Base-by-base conservation (phyloP, 164 flowering plant genomes). In the Aristolochia californica region DNA sequence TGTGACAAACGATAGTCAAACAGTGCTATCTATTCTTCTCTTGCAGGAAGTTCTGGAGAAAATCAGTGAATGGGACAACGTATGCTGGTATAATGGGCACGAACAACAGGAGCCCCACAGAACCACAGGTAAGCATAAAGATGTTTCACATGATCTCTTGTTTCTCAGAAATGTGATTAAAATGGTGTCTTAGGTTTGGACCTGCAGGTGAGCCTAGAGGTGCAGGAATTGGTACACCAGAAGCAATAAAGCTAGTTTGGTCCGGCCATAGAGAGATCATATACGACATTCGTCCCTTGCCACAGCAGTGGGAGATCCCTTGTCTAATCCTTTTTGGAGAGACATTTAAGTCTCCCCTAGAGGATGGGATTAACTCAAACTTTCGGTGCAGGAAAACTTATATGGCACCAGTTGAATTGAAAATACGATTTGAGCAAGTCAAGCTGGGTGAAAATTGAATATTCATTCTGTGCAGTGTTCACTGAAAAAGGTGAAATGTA, bases 81-180 rank as follows among this genome's bases (percentile, higher is more conserved):
- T 94, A 94, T 75, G 97, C 82, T 30, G 99, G 99, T 26, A 54
- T 85, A 17, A 17, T 77, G 99, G 71, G 99, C 95, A 61, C 79
- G 97, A 69, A 90, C 97, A n/a, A 94, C 99, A 0, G 97, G 97
- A 60, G 99, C 99, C 66, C 99, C 99, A 45, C 99, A 94, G 70
- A 94, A 94, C 74, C 99, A 94, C 62, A 90, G 99, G 99, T 93
- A 59, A 55, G 75, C 40, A 13, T 26, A 1, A 8, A 17, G 5
- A 5, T 7, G 20, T 18, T 40, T 43, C 23, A n/a, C 22, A 12
- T 48, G 1, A 15, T 34, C 14, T 55, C 40, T 47, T 51, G 25
- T 7, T 7, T 11, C 28, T 48, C 30, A 24, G 28, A 12, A 43
- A 25, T 34, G 40, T 58, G 14, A 60, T 21, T 26, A 25, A 23